Conservation (phyloP, 129 eudicot species). For the Dittrichia graveolens region DNA sequence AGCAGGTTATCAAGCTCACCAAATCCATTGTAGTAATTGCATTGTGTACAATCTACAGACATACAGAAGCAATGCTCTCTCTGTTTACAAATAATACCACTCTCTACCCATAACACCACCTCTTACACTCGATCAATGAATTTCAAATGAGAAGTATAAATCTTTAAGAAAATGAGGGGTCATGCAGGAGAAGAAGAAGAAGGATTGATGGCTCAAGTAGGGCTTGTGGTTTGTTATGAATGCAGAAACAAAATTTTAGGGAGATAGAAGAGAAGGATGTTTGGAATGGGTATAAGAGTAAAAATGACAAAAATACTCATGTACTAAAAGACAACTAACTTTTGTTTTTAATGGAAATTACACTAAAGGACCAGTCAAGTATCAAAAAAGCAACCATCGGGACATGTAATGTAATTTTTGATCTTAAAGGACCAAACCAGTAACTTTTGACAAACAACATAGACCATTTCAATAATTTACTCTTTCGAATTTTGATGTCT, state of each 20-base stretch:
- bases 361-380: no score
- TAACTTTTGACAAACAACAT: no score
- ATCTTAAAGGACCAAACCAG: no score
- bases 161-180: constrained; percentile 12
- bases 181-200: neutral
- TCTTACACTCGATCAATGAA: constrained; percentile 7
- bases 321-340: no score
- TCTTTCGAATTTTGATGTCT: no score
- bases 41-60: constrained; percentile 60
- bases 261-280: no score
- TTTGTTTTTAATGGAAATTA: no score
- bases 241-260: neutral
- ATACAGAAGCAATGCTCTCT: constrained; percentile 62
- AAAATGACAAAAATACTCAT: no score
- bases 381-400: no score
- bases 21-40: constrained; percentile 69
- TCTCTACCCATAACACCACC: constrained; percentile 30
- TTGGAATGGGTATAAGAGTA: no score
- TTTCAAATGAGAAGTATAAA: neutral
- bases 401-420: no score
- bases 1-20: constrained; percentile 74
- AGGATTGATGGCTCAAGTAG: constrained; percentile 11
- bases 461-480: no score
- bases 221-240: constrained; percentile 22
- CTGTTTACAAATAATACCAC: constrained; percentile 15